Percentiles rank a stretch among this genome's conserved stretches.
Evolutionary conservation across 768 basidiomycete species (phyloP).

Genomic region (Calocera viscosa): DNA sequence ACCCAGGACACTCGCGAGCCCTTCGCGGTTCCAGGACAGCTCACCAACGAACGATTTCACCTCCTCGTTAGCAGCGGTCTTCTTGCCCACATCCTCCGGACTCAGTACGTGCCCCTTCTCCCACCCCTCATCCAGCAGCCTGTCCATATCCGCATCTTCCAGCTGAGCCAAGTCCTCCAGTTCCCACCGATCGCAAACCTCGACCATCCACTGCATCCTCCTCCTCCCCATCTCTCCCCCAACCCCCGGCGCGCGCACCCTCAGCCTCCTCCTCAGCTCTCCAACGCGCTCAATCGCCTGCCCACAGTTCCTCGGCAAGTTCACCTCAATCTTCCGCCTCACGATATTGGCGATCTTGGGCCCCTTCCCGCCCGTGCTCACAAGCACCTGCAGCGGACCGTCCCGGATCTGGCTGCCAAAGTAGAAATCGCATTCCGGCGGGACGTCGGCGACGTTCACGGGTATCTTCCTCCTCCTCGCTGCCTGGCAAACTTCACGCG

Average conservation of each 20-base stretch:
- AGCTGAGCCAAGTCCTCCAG: slow-evolving; percentile 66
- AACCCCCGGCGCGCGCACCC: slow-evolving; percentile 61
- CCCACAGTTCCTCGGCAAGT: slow-evolving; percentile 61
- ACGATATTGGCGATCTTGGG: slow-evolving; percentile 84
- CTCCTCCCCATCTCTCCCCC: slow-evolving; percentile 63
- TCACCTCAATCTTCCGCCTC: slow-evolving; percentile 48
- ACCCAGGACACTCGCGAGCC: background rate
- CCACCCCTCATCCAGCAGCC: slow-evolving; percentile 76
- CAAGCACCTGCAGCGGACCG: slow-evolving; percentile 88
- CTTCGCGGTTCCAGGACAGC: background rate
- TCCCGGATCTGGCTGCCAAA: slow-evolving; percentile 87
- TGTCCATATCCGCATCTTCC: slow-evolving; percentile 51
- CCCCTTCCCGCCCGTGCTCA: slow-evolving; percentile 87
- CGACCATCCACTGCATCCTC: slow-evolving; percentile 88
- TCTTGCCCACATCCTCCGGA: background rate
- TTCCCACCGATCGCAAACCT: slow-evolving; percentile 72
- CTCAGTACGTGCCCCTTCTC: slow-evolving; percentile 35
- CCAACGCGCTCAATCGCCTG: slow-evolving; percentile 73
- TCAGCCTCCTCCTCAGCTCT: slow-evolving; percentile 52
- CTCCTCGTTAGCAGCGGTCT: background rate
- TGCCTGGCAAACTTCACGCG: slow-evolving; percentile 55
- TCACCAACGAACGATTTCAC: no score
- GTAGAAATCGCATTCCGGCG: slow-evolving; percentile 93
- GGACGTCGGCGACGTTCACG: slow-evolving; percentile 94
- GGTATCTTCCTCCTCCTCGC: slow-evolving; percentile 62